Percentiles rank a stretch among this genome's conserved stretches.
These are phyloP conservation scores for Phialophora chinensis DNA, from an alignment of 2,329 filamentous ascomycete genomes.

Conservation along the genomic window DNA sequence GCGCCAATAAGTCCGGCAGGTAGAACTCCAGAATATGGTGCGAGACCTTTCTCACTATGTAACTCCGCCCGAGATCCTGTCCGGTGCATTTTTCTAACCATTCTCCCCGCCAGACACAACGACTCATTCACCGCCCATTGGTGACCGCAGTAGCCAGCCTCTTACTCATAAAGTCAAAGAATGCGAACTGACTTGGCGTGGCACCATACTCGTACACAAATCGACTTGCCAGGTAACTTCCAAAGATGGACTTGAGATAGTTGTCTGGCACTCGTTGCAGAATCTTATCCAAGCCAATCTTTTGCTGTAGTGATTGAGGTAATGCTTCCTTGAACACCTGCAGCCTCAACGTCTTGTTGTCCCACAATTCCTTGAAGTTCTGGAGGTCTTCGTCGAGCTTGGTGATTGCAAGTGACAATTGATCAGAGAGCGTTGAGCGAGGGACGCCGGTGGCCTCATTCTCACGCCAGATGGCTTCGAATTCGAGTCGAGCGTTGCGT, in stretches of 20 bases:
- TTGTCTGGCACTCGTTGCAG: slow-evolving; percentile 83
- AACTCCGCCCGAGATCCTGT: neutral
- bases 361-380: slow-evolving; percentile 82
- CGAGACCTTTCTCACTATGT: neutral
- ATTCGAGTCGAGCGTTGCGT: slow-evolving; percentile 89
- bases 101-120: neutral
- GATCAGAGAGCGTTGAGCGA: slow-evolving; percentile 88
- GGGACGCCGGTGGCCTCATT: slow-evolving; percentile 79
- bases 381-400: slow-evolving; percentile 95
- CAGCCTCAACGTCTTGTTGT: slow-evolving; percentile 76
- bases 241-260: slow-evolving; percentile 94
- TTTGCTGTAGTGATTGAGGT: slow-evolving; percentile 79
- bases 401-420: slow-evolving; percentile 90
- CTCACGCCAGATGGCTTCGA: slow-evolving; percentile 98
- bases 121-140: slow-evolving; percentile 24
- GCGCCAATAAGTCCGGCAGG: neutral
- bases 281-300: slow-evolving; percentile 90
- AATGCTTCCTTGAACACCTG: slow-evolving; percentile 84
- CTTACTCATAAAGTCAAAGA: slow-evolving; percentile 77
- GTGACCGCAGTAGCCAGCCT: slow-evolving; percentile 28
- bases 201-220: slow-evolving; percentile 97
- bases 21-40: neutral
- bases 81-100: neutral
- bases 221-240: slow-evolving; percentile 89
- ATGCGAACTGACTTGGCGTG: slow-evolving; percentile 92